Conservation (phyloP, 495 filamentous ascomycete genomes). For the Trichoderma parareesei region DNA sequence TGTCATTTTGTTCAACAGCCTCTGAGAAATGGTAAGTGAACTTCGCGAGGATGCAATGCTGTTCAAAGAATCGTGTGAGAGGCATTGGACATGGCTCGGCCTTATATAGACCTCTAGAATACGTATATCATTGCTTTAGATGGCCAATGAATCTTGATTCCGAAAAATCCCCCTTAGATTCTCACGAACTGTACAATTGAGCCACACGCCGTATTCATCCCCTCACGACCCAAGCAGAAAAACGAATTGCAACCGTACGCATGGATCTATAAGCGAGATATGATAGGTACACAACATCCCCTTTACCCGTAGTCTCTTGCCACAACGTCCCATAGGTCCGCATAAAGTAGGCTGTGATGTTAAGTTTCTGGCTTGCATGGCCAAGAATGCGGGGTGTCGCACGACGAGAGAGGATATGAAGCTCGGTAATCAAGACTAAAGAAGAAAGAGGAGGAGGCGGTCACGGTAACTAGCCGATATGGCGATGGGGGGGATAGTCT, state of each 20-base stretch:
- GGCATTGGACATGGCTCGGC: neutral
- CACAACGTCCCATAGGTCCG: neutral
- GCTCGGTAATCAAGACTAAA: neutral
- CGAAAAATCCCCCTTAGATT: neutral
- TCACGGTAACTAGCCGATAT: neutral
- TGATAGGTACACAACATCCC: neutral
- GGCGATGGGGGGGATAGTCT: no score
- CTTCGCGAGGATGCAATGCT: neutral
- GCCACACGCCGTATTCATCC: neutral
- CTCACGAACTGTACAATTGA: neutral
- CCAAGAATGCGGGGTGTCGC: slow-evolving; percentile 1
- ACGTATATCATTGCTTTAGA: neutral
- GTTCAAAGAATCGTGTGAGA: neutral
- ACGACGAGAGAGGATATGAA: neutral
- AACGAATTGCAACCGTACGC: neutral
- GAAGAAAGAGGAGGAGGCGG: neutral
- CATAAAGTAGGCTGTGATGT: neutral
- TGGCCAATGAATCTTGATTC: neutral
- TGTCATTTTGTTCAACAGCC: neutral
- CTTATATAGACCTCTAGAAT: neutral
- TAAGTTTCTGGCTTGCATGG: slow-evolving; percentile 1
- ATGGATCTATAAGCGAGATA: neutral
- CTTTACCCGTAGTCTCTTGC: neutral
- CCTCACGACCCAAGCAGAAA: neutral
- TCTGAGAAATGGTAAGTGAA: neutral